phyloP scores from a whole-genome alignment of 352 stramenopile species.

The Globisporangium nodosum region DNA sequence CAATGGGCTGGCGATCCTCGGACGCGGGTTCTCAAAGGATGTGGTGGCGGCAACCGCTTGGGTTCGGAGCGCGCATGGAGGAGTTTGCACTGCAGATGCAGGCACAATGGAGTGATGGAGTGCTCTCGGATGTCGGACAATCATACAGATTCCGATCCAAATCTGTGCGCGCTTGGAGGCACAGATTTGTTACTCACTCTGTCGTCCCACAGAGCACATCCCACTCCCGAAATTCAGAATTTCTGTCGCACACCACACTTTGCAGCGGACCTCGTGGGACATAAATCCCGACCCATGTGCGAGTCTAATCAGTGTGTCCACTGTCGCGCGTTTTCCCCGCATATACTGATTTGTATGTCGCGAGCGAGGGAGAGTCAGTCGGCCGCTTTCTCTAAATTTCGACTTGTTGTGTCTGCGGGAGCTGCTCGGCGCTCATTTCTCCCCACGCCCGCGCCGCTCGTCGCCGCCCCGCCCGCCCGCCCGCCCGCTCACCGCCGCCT shows the following conservation, averaged over 20 bases:
- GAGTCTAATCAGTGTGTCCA: neutral
- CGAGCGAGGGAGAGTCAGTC: constrained; percentile 15
- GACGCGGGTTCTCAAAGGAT: no score
- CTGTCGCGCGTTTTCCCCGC: neutral
- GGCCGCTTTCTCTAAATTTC: constrained; percentile 11
- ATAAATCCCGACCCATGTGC: neutral
- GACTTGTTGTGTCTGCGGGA: neutral
- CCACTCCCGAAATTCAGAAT: neutral
- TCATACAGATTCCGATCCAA: no score
- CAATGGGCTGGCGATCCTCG: no score
- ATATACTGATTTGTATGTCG: neutral
- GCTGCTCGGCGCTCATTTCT: constrained; percentile 7
- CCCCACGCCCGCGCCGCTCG: neutral
- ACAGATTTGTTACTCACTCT: neutral
- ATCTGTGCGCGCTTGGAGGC: no score
- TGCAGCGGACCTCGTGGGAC: neutral
- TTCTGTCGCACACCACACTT: neutral
- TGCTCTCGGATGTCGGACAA: no score
- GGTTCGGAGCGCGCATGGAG: no score
- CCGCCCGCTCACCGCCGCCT: no score
- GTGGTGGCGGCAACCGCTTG: no score
- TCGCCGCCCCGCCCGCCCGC: no score
- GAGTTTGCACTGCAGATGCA: no score
- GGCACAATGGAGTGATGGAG: no score
- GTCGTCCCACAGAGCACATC: no score